Conservation (phyloP, 306 rosid species). For the Cucumis cinereus region DNA sequence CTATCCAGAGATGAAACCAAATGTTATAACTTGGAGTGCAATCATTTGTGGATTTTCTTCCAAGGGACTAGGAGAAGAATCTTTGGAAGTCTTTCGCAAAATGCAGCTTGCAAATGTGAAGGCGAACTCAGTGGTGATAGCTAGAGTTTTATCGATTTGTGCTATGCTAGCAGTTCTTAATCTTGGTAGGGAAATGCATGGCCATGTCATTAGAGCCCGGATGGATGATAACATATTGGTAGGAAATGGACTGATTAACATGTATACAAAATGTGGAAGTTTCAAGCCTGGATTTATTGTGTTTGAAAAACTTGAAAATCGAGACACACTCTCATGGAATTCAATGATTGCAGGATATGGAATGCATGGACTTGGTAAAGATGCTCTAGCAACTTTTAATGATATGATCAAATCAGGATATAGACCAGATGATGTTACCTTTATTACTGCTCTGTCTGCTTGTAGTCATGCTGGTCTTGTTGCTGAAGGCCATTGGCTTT, state of each 20-base stretch:
- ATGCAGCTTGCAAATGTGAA: conserved; percentile 56
- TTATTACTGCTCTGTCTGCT: conserved; percentile 60
- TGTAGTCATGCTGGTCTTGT: conserved; percentile 79
- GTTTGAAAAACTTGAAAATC: conserved; percentile 32
- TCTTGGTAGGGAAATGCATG: conserved; percentile 69
- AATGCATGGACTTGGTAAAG: conserved; percentile 62
- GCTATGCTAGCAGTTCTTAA: conserved; percentile 51
- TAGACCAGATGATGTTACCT: conserved; percentile 59
- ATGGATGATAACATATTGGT: conserved; percentile 60
- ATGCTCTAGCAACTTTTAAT: conserved; percentile 47
- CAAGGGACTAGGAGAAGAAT: conserved; percentile 35
- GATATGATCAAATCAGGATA: conserved; percentile 38
- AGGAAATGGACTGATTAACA: conserved; percentile 63
- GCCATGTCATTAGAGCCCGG: conserved; percentile 33
- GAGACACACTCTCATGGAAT: conserved; percentile 75
- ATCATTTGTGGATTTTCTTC: conserved; percentile 55
- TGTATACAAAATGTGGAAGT: conserved; percentile 69
- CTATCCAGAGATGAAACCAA: conserved; percentile 33
- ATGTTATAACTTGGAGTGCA: conserved; percentile 79
- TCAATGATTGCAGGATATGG: conserved; percentile 73
- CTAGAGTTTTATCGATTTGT: conserved; percentile 61
- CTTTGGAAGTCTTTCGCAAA: conserved; percentile 53
- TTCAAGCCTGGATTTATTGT: conserved; percentile 47
- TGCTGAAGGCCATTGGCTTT: conserved; percentile 37
- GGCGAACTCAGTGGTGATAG: conserved; percentile 49